Conservation (phyloP, 805 yeast genomes). For the Starmerella powellii region DNA sequence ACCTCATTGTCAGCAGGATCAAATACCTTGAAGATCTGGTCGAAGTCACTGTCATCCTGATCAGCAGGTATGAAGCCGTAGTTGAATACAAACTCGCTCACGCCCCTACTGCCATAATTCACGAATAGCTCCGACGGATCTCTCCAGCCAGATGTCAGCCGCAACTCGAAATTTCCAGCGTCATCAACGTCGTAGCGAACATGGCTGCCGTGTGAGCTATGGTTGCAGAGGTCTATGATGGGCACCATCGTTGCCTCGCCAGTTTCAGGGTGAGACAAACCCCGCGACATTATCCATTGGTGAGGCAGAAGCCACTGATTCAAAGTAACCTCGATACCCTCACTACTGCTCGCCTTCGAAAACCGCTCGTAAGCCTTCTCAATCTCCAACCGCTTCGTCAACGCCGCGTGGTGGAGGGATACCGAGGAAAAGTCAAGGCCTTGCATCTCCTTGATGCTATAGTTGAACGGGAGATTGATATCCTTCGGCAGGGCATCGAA, state of each 20-base stretch:
- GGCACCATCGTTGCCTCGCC: conserved; percentile 40
- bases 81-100: conserved; percentile 31
- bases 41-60: conserved; percentile 9
- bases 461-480: conserved; percentile 26
- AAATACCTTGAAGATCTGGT: conserved; percentile 17
- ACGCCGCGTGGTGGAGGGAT: conserved; percentile 23
- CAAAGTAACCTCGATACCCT: conserved; percentile 11
- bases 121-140: conserved; percentile 25
- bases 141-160: not conserved
- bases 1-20: conserved; percentile 18
- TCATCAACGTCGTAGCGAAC: conserved; percentile 15
- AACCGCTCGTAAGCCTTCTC: conserved; percentile 21
- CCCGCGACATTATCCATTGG: conserved; percentile 30
- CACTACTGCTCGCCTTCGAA: conserved; percentile 1
- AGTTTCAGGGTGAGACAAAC: conserved; percentile 25
- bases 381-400: conserved; percentile 20
- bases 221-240: conserved; percentile 37
- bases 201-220: conserved; percentile 7
- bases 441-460: conserved; percentile 24
- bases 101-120: conserved; percentile 30
- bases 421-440: conserved; percentile 17
- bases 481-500: conserved; percentile 24
- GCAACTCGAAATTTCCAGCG: conserved; percentile 15
- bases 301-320: conserved; percentile 28
- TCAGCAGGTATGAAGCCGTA: conserved; percentile 32